Evolutionary conservation across 2,329 filamentous ascomycete genomes (phyloP).

Genomic region (Fusarium hainanense): DNA sequence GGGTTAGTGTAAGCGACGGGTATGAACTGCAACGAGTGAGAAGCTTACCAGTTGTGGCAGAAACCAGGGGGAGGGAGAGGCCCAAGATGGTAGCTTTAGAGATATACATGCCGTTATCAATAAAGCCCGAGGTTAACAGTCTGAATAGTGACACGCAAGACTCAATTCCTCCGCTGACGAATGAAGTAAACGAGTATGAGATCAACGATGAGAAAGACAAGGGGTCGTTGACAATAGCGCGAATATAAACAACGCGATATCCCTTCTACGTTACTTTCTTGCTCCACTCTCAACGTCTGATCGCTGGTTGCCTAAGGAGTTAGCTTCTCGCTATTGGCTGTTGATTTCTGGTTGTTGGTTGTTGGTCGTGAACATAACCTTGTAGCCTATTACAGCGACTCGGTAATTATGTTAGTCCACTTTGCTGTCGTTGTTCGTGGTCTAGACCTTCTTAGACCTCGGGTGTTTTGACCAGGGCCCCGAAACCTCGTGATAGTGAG

Average conservation of each 20-base stretch:
- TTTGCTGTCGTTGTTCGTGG: neutral
- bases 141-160: neutral
- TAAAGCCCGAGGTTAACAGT: neutral
- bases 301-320: neutral
- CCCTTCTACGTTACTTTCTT: neutral
- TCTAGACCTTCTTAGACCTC: neutral
- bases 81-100: neutral
- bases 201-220: fast-evolving
- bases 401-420: neutral
- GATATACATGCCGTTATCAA: neutral
- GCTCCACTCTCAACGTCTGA: neutral
- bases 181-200: neutral
- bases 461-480: neutral
- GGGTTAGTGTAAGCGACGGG: neutral
- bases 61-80: fast-evolving
- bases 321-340: neutral
- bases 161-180: neutral
- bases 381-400: neutral
- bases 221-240: neutral
- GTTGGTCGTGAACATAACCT: neutral
- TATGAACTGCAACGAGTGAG: fast-evolving
- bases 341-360: neutral
- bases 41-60: neutral
- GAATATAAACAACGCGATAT: neutral
- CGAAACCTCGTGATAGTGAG: neutral